Base-by-base conservation (phyloP, 345 rosid species). In the Eucalyptus erythrocorys region DNA sequence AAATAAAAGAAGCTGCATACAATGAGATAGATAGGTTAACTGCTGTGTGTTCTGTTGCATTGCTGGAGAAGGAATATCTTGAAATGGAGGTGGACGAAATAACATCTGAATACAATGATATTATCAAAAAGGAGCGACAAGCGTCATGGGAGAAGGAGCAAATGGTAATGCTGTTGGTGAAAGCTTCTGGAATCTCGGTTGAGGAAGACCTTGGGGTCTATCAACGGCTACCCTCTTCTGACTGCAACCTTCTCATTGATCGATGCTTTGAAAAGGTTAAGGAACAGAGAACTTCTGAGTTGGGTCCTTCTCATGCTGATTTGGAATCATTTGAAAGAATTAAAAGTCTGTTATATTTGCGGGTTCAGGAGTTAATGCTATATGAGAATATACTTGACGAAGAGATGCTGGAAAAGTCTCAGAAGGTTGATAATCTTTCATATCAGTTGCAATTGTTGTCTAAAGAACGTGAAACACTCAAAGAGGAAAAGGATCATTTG, bases 341-440 rank as follows among this genome's bases (percentile, higher is more conserved):
- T 91, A 96, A 95, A 92, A 86, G 93, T 92, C 94, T 94, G 85
- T 93, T 97, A 92, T 96, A 95, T 93, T 92, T 93, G 85, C 93
- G 90, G 89, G 90, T 92, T 91, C 94, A 89, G 87, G 99, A 97
- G 48, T 92, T 95, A 89, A 90, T 89, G 88, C 94, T 96, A 85
- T 93, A 91, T 89, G 90, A 95, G 93, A 93, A 91, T 89, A 89
- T 96, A 87, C 90, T 94, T 40, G 96, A 93, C 90, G 96, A 96
- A 91, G 98, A 96, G 68, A 87, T 87, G 89, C 92, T 90, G 90
- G 90, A 87, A 84, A 91, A 91, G 88, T 93, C 94, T 49, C 87
- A 87, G 89, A 93, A 95, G 90, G 91, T 90, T 37, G 51, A 43
- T 90, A 89, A 92, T 89, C 89, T 96, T 81, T 93, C 94, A 71